Conservation (phyloP, 176 grass and related monocot species). For the sorghum (Sorghum bicolor) region DNA sequence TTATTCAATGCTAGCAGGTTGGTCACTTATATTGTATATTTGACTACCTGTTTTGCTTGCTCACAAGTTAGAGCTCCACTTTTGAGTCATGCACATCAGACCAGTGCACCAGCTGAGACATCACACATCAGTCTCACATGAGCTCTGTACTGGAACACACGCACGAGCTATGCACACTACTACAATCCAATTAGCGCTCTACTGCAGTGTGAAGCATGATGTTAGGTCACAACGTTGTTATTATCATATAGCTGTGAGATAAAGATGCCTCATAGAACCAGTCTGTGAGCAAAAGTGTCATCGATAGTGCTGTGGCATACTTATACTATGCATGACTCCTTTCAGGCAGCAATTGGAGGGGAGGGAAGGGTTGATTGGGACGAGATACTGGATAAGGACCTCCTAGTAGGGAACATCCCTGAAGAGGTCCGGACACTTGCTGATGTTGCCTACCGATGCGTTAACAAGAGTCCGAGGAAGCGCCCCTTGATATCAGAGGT, state of each 20-base stretch:
- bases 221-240: not conserved
- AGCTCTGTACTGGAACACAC: too few species aligned
- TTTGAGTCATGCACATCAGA: not conserved
- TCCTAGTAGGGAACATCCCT: slow-evolving; percentile 44
- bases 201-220: not conserved
- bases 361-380: slow-evolving; percentile 82
- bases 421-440: slow-evolving; percentile 80
- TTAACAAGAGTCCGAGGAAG: slow-evolving; percentile 77
- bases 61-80: not conserved
- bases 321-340: slow-evolving; percentile 2
- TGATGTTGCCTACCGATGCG: slow-evolving; percentile 70
- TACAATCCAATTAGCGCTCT: not conserved
- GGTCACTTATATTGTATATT: not conserved
- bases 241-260: not conserved
- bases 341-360: slow-evolving; percentile 80
- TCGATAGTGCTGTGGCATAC: not conserved
- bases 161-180: not conserved
- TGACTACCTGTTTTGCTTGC: not conserved
- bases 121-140: not conserved
- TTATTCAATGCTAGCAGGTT: not conserved
- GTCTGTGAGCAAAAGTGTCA: not conserved
- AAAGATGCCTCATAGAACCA: not conserved
- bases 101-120: not conserved
- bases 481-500: slow-evolving; percentile 85
- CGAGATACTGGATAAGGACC: slow-evolving; percentile 82